Conservation (phyloP, 2,329 filamentous ascomycete genomes). For the Didymella glomerata region DNA sequence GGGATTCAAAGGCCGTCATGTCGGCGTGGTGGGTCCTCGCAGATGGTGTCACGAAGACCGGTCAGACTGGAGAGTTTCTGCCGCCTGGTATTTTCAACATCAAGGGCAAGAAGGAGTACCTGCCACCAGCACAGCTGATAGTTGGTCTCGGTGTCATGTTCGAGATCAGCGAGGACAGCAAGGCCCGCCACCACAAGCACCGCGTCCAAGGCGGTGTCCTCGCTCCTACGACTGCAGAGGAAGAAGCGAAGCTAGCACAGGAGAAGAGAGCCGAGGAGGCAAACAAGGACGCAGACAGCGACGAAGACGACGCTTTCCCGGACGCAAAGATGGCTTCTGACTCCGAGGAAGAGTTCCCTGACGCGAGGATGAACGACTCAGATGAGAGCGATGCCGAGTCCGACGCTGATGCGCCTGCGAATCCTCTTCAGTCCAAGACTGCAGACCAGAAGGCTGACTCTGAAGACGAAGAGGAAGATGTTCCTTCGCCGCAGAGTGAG, state of each 20-base stretch:
- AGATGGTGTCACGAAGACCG: slow-evolving; percentile 88
- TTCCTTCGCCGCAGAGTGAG: slow-evolving; percentile 22
- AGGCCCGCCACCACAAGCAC: slow-evolving; percentile 80
- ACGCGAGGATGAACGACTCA: slow-evolving; percentile 49
- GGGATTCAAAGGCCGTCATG: slow-evolving; percentile 97
- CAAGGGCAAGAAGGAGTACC: slow-evolving; percentile 85
- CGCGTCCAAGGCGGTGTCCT: slow-evolving; percentile 59
- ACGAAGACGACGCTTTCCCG: slow-evolving; percentile 58
- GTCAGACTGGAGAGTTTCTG: slow-evolving; percentile 80
- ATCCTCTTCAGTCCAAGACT: slow-evolving; percentile 51
- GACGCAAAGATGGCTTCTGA: slow-evolving; percentile 52
- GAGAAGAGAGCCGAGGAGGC: slow-evolving; percentile 29
- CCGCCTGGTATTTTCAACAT: slow-evolving; percentile 81
- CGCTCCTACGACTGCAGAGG: slow-evolving; percentile 31
- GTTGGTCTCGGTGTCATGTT: slow-evolving; percentile 90
- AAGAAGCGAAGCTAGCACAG: slow-evolving; percentile 28
- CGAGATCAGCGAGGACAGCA: slow-evolving; percentile 87
- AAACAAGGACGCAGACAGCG: slow-evolving; percentile 38
- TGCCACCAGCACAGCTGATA: slow-evolving; percentile 86
- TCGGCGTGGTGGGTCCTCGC: slow-evolving; percentile 94
- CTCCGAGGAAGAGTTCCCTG: slow-evolving; percentile 57
- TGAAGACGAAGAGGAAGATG: slow-evolving; percentile 34
- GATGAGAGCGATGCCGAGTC: slow-evolving; percentile 52
- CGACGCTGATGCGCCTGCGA: slow-evolving; percentile 42
- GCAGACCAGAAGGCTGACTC: slow-evolving; percentile 25